Evolutionary conservation across 1,284 basidiomycete species (phyloP).

Genomic region (Phylloboletellus chloephorus): DNA sequence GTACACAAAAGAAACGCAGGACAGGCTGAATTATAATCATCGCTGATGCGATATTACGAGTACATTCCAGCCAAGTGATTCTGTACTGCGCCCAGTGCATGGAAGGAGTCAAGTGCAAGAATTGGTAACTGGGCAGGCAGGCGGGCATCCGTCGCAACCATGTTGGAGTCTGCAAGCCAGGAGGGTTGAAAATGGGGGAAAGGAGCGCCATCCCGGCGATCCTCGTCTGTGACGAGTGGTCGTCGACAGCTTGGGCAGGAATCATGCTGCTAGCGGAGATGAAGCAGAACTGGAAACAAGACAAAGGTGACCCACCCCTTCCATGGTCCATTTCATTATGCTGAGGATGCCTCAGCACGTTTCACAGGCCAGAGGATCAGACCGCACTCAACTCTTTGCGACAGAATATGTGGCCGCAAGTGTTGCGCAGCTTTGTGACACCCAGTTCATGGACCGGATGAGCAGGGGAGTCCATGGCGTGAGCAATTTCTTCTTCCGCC

Average conservation of each 20-base stretch:
- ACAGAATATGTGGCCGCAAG: conserved; percentile 71
- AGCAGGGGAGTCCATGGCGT: conserved; percentile 70
- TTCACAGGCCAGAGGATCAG: conserved; percentile 5
- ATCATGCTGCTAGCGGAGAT: conserved; percentile 40
- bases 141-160: conserved; percentile 18
- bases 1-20: conserved; percentile 18
- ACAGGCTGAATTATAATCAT: conserved; percentile 11
- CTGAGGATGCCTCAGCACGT: conserved; percentile 32
- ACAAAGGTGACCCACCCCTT: conserved; percentile 41
- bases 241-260: conserved; percentile 61
- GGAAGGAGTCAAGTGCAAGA: conserved; percentile 14
- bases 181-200: conserved; percentile 10
- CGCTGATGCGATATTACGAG: conserved; percentile 34
- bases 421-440: conserved; percentile 53
- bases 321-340: conserved; percentile 58
- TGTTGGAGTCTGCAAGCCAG: conserved; percentile 20
- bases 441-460: conserved; percentile 61
- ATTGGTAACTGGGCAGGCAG: conserved; percentile 20
- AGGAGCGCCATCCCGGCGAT: conserved; percentile 11
- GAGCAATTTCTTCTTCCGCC: conserved; percentile 66
- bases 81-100: conserved; percentile 6
- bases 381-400: conserved; percentile 54
- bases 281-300: conserved; percentile 6
- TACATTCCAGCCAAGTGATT: conserved; percentile 48
- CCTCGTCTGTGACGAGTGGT: conserved; percentile 32